phyloP scores from a whole-genome alignment of 2,329 filamentous ascomycete genomes.

The Whalleya microplaca region DNA sequence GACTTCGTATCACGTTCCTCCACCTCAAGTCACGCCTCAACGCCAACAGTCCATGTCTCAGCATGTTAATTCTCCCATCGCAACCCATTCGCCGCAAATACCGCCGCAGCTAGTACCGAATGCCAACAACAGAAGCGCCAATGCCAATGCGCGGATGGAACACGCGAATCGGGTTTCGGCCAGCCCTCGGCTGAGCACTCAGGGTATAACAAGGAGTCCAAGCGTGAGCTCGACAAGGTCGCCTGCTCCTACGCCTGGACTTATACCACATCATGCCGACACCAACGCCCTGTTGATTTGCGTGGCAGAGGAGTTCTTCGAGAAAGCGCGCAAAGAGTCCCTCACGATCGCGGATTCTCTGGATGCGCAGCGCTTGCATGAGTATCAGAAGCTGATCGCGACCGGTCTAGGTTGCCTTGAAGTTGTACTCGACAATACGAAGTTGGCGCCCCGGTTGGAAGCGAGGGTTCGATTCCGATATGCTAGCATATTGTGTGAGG shows the following conservation, averaged over 20 bases:
- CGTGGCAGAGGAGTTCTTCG: conserved; percentile 77
- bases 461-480: conserved; percentile 72
- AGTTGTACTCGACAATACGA: conserved; percentile 64
- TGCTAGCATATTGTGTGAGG: conserved; percentile 71
- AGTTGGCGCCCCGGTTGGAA: conserved; percentile 67
- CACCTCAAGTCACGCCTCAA: conserved; percentile 10
- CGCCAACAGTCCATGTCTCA: conserved; percentile 21
- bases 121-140: conserved; percentile 26
- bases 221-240: conserved; percentile 40
- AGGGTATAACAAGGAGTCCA: conserved; percentile 35
- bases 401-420: conserved; percentile 76
- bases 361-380: conserved; percentile 56
- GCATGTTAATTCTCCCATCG: conserved; percentile 31
- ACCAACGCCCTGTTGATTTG: conserved; percentile 65
- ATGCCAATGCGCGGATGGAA: conserved; percentile 29
- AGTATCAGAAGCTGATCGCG: conserved; percentile 73
- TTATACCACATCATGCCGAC: conserved; percentile 51
- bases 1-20: conserved; percentile 44
- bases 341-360: conserved; percentile 53
- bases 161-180: conserved; percentile 35
- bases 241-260: conserved; percentile 37
- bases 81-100: conserved; percentile 34
- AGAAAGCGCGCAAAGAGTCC: conserved; percentile 63
- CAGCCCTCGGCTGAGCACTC: conserved; percentile 36
- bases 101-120: conserved; percentile 28